These are phyloP conservation scores for Punica granatum DNA, from an alignment of 345 rosid species.

Conservation along the genomic window DNA sequence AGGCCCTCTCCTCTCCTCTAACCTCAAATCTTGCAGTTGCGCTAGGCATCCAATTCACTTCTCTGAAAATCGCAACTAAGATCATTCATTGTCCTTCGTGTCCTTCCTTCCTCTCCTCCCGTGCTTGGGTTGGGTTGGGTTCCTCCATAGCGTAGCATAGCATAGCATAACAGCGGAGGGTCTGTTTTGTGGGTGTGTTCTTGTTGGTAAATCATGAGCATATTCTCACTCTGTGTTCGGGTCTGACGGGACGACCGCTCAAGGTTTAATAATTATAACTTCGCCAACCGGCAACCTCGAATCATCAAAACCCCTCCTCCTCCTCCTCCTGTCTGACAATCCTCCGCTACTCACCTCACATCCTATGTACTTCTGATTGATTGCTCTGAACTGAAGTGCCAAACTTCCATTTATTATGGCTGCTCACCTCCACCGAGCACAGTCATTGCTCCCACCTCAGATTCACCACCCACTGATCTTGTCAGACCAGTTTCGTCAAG, in stretches of 20 bases:
- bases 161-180: too few species aligned
- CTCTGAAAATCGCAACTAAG: too few species aligned
- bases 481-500: not conserved
- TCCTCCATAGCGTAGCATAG: too few species aligned
- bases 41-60: too few species aligned
- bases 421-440: constrained; percentile 27
- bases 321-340: too few species aligned
- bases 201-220: too few species aligned
- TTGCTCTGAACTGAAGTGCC: not conserved
- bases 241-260: not conserved
- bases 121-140: too few species aligned
- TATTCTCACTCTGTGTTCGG: not conserved
- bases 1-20: too few species aligned
- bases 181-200: too few species aligned
- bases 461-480: not conserved
- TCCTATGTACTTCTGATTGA: not conserved
- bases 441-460: constrained; percentile 18
- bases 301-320: not conserved
- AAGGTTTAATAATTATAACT: not conserved
- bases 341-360: not conserved
- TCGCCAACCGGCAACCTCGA: constrained; percentile 2
- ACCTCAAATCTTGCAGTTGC: too few species aligned
- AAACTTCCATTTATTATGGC: constrained; percentile 33
- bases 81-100: too few species aligned
- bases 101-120: too few species aligned